Base-by-base conservation (phyloP, 345 rosid species). In the Hibiscus tridactylites region DNA sequence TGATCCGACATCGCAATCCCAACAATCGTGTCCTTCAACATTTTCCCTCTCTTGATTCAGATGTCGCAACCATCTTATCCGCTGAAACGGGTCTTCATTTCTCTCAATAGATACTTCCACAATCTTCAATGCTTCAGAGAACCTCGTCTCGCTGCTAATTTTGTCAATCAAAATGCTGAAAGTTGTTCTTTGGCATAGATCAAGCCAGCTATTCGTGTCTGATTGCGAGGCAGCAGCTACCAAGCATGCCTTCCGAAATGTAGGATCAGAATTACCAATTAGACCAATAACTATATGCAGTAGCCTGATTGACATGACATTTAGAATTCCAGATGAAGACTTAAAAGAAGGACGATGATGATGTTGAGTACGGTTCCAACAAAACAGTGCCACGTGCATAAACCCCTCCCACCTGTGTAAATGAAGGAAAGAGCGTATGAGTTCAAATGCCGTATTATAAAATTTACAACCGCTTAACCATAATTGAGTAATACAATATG, bases 381-480 rank as follows among this genome's bases (percentile, higher is more conserved):
- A 39, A 65, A 62, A 68, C 53, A 83, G 81, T 24, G 89, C 84
- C 10, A 77, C 66, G 54, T 85, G 91, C 19, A 75, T 76, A 82
- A 85, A 85, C 42, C 91, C 91, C 77, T 84, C 89, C 91, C 91
- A 85, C 79, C 91, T 87, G 86, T 16, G 9, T 53, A 35, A 76
- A 72, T 24, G 19, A 57, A 65, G 24, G 28, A 37, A 64, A 64
- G 16, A n/a, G 46, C 3, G 52, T 64, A 37, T 56, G 19, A 72
- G 65, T 56, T 57, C 10, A 1, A 54, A 54, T 8, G 59, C 19
- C 28, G 3, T 19, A 26, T 11, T 56, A 35, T 57, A 37, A 57
- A 24, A 58, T 13, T 17, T 24, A 56, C 15, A 33, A 70, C 10
- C 8, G 5, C 65, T 44, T 9, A 13, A 10, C 31, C 15, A 57